Conservation (phyloP, 1,284 basidiomycete genomes). For the Flammula alnicola region DNA sequence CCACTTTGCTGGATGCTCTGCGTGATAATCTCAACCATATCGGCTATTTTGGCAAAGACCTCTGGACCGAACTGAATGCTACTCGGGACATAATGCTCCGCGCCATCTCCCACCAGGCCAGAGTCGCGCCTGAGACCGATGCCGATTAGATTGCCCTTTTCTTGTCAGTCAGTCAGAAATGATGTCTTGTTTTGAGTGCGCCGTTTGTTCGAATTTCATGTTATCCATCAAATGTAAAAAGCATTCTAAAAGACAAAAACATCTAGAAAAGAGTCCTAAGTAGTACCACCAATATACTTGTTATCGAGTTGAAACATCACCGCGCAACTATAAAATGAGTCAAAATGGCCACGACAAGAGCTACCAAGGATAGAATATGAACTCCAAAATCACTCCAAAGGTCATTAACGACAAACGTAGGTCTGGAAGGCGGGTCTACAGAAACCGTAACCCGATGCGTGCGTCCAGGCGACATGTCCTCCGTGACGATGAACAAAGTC, state of each 20-base stretch:
- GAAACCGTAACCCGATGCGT: slow-evolving; percentile 55
- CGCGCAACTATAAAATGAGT: too few relatives aligned
- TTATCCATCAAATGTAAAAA: too few relatives aligned
- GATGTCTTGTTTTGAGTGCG: too few relatives aligned
- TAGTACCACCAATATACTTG: too few relatives aligned
- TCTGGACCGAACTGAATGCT: slow-evolving; percentile 40
- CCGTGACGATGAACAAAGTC: slow-evolving; percentile 66
- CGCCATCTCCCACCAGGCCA: slow-evolving; percentile 28
- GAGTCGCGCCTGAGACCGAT: too few relatives aligned
- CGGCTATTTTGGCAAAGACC: slow-evolving; percentile 34
- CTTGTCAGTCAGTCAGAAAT: too few relatives aligned
- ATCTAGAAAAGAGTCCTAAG: too few relatives aligned
- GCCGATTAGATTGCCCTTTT: too few relatives aligned
- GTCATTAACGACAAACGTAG: slow-evolving; percentile 59
- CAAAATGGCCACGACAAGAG: slow-evolving; percentile 13
- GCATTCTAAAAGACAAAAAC: too few relatives aligned
- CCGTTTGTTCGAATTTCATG: too few relatives aligned
- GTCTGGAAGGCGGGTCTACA: slow-evolving; percentile 56
- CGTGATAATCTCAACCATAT: slow-evolving; percentile 39
- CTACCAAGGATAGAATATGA: slow-evolving; percentile 32
- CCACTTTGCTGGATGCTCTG: slow-evolving; percentile 33
- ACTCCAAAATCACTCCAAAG: slow-evolving; percentile 67
- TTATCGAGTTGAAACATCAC: too few relatives aligned
- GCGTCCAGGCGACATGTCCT: slow-evolving; percentile 46
- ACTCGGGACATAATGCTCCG: slow-evolving; percentile 31